Percentiles rank a stretch among this genome's conserved stretches.
These are phyloP conservation scores for Exophiala viscosa DNA, from an alignment of 2,329 filamentous ascomycete species.

Conservation along the genomic window DNA sequence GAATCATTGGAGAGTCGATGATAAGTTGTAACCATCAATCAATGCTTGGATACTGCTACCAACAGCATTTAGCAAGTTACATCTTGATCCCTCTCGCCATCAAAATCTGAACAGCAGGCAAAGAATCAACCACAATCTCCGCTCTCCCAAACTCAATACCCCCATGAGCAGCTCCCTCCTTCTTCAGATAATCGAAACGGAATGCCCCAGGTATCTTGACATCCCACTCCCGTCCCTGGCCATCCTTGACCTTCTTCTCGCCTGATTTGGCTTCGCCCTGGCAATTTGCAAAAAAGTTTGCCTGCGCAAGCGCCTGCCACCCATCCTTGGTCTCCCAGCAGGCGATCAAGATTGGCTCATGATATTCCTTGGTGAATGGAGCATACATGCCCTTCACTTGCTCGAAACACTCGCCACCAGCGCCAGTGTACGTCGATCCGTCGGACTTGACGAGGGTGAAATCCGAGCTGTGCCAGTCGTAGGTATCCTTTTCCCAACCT, in stretches of 20 bases:
- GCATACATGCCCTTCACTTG: constrained; percentile 16
- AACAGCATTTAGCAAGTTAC: constrained; percentile 8
- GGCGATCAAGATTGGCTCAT: constrained; percentile 23
- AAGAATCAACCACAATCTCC: constrained; percentile 21
- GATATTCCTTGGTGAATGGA: constrained; percentile 20
- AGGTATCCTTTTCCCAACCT: constrained; percentile 9
- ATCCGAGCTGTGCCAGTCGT: constrained; percentile 18
- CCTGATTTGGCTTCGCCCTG: constrained; percentile 4
- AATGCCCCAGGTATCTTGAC: constrained; percentile 23
- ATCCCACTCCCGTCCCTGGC: constrained; percentile 23
- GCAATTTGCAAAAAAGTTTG: constrained; percentile 20
- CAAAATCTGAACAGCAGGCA: constrained; percentile 20
- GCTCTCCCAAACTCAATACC: constrained; percentile 18
- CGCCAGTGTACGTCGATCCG: constrained; percentile 10
- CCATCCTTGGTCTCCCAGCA: constrained; percentile 17
- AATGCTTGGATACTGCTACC: too few species aligned
- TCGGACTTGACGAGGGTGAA: constrained; percentile 20
- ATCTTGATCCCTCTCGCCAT: constrained; percentile 20
- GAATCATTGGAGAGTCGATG: constrained; percentile 36
- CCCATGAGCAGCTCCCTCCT: constrained; percentile 15
- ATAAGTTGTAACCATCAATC: constrained; percentile 20
- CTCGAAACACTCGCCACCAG: constrained; percentile 9
- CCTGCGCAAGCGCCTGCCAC: constrained; percentile 24
- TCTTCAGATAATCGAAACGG: constrained; percentile 19
- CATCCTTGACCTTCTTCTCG: constrained; percentile 17